Percentiles rank a stretch among this genome's conserved stretches.
Evolutionary conservation across 1,284 basidiomycete species (phyloP).

Genomic region (Bondarzewia mesenterica): DNA sequence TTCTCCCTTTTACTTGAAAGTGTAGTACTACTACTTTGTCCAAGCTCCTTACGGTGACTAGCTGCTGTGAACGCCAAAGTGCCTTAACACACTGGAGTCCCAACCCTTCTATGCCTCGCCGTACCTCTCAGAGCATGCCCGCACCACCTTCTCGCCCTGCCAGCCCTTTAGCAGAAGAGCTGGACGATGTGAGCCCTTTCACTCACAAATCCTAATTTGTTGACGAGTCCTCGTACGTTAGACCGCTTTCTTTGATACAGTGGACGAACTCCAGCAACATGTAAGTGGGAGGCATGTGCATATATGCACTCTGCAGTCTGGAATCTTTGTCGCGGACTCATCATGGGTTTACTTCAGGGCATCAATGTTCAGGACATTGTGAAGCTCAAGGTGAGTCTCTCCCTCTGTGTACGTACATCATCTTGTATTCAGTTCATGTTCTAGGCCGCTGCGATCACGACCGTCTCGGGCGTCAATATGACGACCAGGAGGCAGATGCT

Average conservation of each 20-base stretch:
- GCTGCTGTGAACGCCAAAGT: too few relatives aligned
- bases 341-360: conserved; percentile 41
- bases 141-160: conserved; percentile 24
- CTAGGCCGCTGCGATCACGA: conserved; percentile 67
- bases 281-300: too few relatives aligned
- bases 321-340: neutral
- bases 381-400: conserved; percentile 70
- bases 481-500: conserved; percentile 80
- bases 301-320: neutral
- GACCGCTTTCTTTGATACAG: conserved; percentile 62
- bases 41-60: too few relatives aligned
- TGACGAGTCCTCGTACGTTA: conserved; percentile 19
- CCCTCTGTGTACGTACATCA: neutral
- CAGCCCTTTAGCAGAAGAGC: conserved; percentile 32
- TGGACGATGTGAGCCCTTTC: conserved; percentile 30
- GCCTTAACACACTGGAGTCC: too few relatives aligned
- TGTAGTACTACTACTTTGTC: too few relatives aligned
- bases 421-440: neutral
- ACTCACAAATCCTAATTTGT: neutral
- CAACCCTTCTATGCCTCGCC: conserved; percentile 1
- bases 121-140: conserved; percentile 20
- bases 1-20: too few relatives aligned
- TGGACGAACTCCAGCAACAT: conserved; percentile 86
- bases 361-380: conserved; percentile 92
- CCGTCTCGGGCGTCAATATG: conserved; percentile 77